These are phyloP conservation scores for Boletales sp. DNA, from an alignment of 768 basidiomycete genomes.

Conservation along the genomic window DNA sequence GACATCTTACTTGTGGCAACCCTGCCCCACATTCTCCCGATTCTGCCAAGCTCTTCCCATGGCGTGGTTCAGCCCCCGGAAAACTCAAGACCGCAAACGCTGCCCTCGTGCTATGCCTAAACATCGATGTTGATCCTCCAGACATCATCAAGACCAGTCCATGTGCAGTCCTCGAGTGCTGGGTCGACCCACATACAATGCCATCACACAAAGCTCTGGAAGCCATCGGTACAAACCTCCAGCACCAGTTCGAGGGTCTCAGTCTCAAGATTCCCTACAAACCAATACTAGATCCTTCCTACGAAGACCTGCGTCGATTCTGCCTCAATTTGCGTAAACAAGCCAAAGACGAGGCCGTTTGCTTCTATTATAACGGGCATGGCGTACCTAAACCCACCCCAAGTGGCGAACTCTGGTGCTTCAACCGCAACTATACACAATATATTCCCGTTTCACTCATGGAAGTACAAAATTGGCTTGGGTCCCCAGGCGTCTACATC, in stretches of 20 bases:
- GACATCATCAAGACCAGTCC: slow-evolving; percentile 97
- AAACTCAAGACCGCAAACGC: slow-evolving; percentile 92
- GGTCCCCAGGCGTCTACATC: slow-evolving; percentile 93
- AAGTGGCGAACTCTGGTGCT: slow-evolving; percentile 97
- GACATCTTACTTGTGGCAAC: slow-evolving; percentile 89
- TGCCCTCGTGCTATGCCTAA: slow-evolving; percentile 86
- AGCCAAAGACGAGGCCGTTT: slow-evolving; percentile 88
- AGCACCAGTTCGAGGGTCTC: slow-evolving; percentile 93
- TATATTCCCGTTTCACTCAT: slow-evolving; percentile 95
- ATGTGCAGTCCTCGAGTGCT: slow-evolving; percentile 91
- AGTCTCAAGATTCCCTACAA: slow-evolving; percentile 94
- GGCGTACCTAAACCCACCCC: slow-evolving; percentile 96
- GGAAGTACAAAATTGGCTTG: slow-evolving; percentile 91
- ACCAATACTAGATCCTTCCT: slow-evolving; percentile 89
- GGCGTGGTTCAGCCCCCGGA: slow-evolving; percentile 77
- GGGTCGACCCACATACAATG: slow-evolving; percentile 94
- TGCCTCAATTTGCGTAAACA: slow-evolving; percentile 79
- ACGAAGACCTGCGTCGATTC: slow-evolving; percentile 88
- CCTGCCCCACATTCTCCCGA: slow-evolving; percentile 67
- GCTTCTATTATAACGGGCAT: slow-evolving; percentile 98
- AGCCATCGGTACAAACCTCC: slow-evolving; percentile 87
- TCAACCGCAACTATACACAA: slow-evolving; percentile 95
- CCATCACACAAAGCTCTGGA: slow-evolving; percentile 92
- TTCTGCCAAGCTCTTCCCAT: slow-evolving; percentile 64
- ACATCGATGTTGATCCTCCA: slow-evolving; percentile 97